Evolutionary conservation across 208 protist species (phyloP).

Genomic region (Perkinsela sp.): DNA sequence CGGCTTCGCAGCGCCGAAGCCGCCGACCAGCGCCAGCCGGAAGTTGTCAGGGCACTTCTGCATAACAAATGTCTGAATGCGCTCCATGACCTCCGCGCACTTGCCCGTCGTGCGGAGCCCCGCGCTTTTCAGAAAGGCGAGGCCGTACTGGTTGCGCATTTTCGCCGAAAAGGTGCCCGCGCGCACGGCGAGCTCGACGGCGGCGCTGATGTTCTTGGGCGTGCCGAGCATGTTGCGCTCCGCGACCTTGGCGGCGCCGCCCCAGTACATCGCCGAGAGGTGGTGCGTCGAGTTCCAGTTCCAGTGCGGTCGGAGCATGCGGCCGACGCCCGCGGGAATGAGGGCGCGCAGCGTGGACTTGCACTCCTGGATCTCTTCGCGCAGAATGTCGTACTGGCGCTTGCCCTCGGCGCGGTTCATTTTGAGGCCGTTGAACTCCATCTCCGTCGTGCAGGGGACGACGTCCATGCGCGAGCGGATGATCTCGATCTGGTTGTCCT

Average conservation of each 20-base stretch:
- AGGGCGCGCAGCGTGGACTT: constrained; percentile 22
- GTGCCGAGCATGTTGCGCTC: background rate
- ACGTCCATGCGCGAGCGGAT: constrained; percentile 53
- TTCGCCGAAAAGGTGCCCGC: background rate
- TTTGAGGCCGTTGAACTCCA: constrained; percentile 72
- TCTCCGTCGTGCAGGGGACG: constrained; percentile 60
- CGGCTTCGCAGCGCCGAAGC: background rate
- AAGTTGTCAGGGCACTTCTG: background rate
- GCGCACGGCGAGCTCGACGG: constrained; percentile 2
- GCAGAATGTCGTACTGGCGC: constrained; percentile 35
- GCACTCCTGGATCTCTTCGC: constrained; percentile 23
- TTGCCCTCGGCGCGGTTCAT: constrained; percentile 51
- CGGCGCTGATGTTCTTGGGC: background rate
- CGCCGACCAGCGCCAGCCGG: background rate
- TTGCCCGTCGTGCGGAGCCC: background rate
- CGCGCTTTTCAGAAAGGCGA: background rate
- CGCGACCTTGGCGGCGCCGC: constrained; percentile 40
- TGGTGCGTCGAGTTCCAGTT: constrained; percentile 68
- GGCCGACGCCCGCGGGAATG: constrained; percentile 41
- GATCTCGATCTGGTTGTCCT: constrained; percentile 42
- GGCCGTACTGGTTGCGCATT: background rate
- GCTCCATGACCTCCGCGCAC: background rate
- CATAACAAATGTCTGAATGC: background rate
- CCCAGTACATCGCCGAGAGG: constrained; percentile 57
- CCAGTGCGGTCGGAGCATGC: constrained; percentile 55